Conservation (phyloP, 768 basidiomycete species). For the Guyanaporus albipodus region DNA sequence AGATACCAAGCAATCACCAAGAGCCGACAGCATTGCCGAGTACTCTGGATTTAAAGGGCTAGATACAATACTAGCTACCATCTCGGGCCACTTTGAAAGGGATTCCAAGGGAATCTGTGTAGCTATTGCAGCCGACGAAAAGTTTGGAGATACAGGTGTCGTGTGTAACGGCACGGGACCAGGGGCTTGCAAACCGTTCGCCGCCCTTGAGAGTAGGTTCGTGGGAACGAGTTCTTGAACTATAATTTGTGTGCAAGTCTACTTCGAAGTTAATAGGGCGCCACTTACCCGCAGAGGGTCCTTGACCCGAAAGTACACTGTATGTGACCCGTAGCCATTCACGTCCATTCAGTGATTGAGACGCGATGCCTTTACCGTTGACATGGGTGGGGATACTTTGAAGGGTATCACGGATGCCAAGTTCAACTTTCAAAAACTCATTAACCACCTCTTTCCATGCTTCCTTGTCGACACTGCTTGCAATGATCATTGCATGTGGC, state of each 20-base stretch:
- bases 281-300: slow-evolving; percentile 61
- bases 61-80: slow-evolving; percentile 76
- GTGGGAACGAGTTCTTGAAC: slow-evolving; percentile 73
- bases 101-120: slow-evolving; percentile 56
- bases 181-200: slow-evolving; percentile 38
- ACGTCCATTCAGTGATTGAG: slow-evolving; percentile 43
- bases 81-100: slow-evolving; percentile 80
- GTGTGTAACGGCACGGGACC: slow-evolving; percentile 30
- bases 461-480: slow-evolving; percentile 89
- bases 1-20: slow-evolving; percentile 77
- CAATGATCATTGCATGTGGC: slow-evolving; percentile 94
- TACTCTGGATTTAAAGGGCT: slow-evolving; percentile 66
- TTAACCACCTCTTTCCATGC: slow-evolving; percentile 88
- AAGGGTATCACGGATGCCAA: slow-evolving; percentile 42
- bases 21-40: slow-evolving; percentile 69
- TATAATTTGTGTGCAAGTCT: slow-evolving; percentile 27
- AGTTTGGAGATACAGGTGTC: slow-evolving; percentile 65
- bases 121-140: slow-evolving; percentile 41
- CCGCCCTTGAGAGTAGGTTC: slow-evolving; percentile 43
- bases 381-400: slow-evolving; percentile 10
- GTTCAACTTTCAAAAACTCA: slow-evolving; percentile 78
- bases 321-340: slow-evolving; percentile 80
- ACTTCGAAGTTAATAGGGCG: not conserved
- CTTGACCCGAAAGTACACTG: slow-evolving; percentile 81
- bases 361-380: slow-evolving; percentile 18